Evolutionary conservation across 179 eudicot species (phyloP).

Genomic region (Patellifolia procumbens): DNA sequence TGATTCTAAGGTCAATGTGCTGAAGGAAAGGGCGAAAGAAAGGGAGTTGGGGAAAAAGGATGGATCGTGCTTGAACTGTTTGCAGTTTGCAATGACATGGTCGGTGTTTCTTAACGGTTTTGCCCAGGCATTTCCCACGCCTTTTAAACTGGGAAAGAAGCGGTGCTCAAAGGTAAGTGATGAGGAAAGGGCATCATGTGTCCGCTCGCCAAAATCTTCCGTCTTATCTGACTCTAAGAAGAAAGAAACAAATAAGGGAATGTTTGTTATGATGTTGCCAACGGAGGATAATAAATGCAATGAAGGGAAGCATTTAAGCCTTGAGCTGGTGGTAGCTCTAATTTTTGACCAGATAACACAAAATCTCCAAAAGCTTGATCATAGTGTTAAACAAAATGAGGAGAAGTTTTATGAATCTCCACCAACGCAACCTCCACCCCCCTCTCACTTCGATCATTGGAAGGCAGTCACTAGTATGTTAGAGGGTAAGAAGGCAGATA

Average conservation of each 20-base stretch:
- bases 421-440: conserved; percentile 27
- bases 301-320: conserved; percentile 47
- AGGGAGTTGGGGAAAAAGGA: conserved; percentile 43
- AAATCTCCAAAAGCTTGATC: conserved; percentile 59
- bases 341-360: conserved; percentile 58
- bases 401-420: conserved; percentile 35
- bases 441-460: conserved; percentile 52
- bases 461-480: conserved; percentile 51
- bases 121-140: conserved; percentile 59
- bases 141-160: conserved; percentile 62
- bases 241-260: conserved; percentile 36
- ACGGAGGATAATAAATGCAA: conserved; percentile 36
- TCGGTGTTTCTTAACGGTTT: conserved; percentile 68
- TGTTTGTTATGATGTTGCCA: conserved; percentile 34
- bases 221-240: conserved; percentile 35
- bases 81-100: conserved; percentile 75
- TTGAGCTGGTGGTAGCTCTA: conserved; percentile 62
- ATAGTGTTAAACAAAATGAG: conserved; percentile 37
- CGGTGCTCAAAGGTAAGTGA: conserved; percentile 40
- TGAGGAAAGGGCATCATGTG: conserved; percentile 35
- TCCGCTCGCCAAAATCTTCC: conserved; percentile 30
- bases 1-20: conserved; percentile 34
- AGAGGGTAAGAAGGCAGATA: conserved; percentile 65
- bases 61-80: conserved; percentile 64
- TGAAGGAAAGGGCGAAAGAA: conserved; percentile 40